phyloP scores from a whole-genome alignment of 2,329 filamentous ascomycete genomes.

The Diplodia mutila region DNA sequence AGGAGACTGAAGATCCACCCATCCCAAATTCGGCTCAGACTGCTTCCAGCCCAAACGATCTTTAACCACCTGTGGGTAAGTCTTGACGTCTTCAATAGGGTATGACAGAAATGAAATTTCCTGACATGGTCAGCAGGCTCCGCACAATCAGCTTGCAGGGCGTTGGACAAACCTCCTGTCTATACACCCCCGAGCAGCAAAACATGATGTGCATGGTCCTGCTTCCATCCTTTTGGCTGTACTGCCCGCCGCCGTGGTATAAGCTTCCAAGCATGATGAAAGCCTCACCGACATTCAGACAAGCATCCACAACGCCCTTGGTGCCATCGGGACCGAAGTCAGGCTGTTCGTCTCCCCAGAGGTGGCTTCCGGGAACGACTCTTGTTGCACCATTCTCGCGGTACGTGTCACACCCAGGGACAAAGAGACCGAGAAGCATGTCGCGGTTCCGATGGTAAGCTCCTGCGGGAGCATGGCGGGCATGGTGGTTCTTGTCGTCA shows the following conservation, averaged over 20 bases:
- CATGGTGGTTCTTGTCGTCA: constrained; percentile 48
- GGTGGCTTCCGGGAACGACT: constrained; percentile 44
- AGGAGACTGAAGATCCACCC: constrained; percentile 46
- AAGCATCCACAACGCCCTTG: constrained; percentile 31
- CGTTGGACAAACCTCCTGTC: constrained; percentile 36
- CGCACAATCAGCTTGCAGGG: background rate
- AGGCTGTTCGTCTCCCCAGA: constrained; percentile 46
- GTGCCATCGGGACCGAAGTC: constrained; percentile 38
- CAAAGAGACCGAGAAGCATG: constrained; percentile 43
- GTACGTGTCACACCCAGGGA: constrained; percentile 42
- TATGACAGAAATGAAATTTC: constrained; percentile 44
- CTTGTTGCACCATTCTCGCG: constrained; percentile 44
- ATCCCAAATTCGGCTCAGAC: constrained; percentile 47
- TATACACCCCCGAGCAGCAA: constrained; percentile 44
- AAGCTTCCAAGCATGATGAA: constrained; percentile 46
- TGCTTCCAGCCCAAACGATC: constrained; percentile 47
- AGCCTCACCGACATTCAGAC: constrained; percentile 39
- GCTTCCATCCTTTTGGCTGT: constrained; percentile 35
- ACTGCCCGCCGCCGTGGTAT: constrained; percentile 44
- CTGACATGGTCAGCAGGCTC: constrained; percentile 15
- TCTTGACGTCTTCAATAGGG: constrained; percentile 45
- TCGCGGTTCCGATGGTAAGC: constrained; percentile 39
- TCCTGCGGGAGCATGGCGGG: constrained; percentile 34
- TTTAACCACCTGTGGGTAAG: constrained; percentile 43
- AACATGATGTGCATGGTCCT: constrained; percentile 48